Conservation (phyloP, 108 stramenopile species). For the Pseudonitzschia multistriata region DNA sequence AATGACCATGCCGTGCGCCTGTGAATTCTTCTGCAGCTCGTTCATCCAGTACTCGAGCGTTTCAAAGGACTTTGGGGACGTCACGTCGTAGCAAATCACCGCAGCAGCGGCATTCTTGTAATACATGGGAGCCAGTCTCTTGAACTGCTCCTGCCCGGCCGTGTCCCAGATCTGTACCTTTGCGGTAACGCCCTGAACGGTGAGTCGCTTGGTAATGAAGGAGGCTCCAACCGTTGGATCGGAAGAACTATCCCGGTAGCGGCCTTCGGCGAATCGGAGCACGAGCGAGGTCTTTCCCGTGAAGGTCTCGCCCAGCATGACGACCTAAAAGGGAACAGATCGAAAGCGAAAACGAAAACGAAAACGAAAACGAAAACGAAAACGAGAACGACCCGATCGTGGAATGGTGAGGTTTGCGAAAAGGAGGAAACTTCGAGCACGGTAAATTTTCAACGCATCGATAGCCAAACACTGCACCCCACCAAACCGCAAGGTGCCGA, state of each 20-base stretch:
- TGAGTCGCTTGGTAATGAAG: conserved; percentile 79
- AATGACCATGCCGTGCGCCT: conserved; percentile 49
- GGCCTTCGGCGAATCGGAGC: conserved; percentile 82
- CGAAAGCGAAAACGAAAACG: background rate
- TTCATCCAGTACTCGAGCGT: conserved; percentile 63
- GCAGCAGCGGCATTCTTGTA: conserved; percentile 72
- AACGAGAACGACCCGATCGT: background rate
- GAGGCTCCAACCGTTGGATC: conserved; percentile 64
- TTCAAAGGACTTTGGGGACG: conserved; percentile 52
- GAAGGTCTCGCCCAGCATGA: conserved; percentile 78
- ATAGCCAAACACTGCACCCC: too few species aligned
- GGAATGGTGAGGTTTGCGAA: conserved; percentile 4
- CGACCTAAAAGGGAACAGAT: conserved; percentile 42
- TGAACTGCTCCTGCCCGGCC: conserved; percentile 67
- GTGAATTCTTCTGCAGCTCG: conserved; percentile 44
- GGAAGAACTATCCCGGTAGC: conserved; percentile 60
- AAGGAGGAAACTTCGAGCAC: too few species aligned
- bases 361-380: background rate
- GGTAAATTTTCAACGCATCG: too few species aligned
- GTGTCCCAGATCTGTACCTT: conserved; percentile 90
- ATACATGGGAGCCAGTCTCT: conserved; percentile 65
- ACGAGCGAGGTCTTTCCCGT: conserved; percentile 83
- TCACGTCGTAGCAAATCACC: conserved; percentile 73
- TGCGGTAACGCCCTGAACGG: conserved; percentile 51
- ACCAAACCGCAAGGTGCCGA: too few species aligned